Evolutionary conservation across 2,329 filamentous ascomycete species (phyloP).

Genomic region (Aspergillus sp.): DNA sequence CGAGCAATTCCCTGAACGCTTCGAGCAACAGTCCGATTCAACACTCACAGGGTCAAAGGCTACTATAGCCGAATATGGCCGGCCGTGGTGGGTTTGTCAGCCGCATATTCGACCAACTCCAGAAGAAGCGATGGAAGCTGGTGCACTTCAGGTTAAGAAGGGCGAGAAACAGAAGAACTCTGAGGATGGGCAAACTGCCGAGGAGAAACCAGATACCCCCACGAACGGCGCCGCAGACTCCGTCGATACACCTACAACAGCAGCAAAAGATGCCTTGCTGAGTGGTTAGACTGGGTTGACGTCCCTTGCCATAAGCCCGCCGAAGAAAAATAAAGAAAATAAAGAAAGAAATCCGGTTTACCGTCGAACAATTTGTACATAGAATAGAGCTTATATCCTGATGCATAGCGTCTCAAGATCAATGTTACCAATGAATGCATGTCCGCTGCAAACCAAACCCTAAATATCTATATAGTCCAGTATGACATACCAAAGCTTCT

Average conservation of each 20-base stretch:
- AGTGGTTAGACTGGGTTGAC: conserved; percentile 22
- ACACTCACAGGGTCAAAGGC: conserved; percentile 50
- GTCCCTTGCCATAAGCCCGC: too few relatives aligned
- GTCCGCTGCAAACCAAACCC: too few relatives aligned
- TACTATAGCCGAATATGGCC: conserved; percentile 69
- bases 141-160: conserved; percentile 72
- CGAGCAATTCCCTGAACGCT: conserved; percentile 44
- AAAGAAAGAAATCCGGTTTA: background rate
- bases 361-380: conserved; percentile 2
- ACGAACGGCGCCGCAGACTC: conserved; percentile 12
- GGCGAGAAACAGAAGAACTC: conserved; percentile 36
- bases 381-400: conserved; percentile 3
- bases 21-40: conserved; percentile 34
- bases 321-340: background rate
- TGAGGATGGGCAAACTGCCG: conserved; percentile 2
- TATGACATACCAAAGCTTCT: background rate
- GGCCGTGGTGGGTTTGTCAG: conserved; percentile 90
- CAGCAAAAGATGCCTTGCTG: conserved; percentile 29
- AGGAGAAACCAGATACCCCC: conserved; percentile 8
- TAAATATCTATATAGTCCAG: background rate
- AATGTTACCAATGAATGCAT: background rate
- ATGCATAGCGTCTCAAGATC: conserved; percentile 5
- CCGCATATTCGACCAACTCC: conserved; percentile 83
- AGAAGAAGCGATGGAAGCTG: conserved; percentile 80
- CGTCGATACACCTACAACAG: conserved; percentile 15